Conservation (phyloP, 2,329 filamentous ascomycete genomes). For the Talaromyces sp. region DNA sequence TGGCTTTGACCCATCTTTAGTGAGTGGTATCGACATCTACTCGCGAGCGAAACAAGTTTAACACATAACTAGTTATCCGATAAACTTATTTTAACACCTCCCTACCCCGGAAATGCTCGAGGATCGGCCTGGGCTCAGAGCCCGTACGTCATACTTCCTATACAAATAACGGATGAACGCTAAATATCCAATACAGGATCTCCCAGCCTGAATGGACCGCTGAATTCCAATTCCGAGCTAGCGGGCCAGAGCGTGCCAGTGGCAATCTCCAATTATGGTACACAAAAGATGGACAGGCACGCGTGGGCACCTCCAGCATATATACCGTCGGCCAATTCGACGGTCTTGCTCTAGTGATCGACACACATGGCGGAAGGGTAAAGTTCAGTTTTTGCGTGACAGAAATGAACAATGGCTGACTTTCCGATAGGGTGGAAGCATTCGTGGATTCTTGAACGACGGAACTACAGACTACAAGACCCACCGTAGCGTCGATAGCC, state of each 20-base stretch:
- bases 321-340: conserved; percentile 87
- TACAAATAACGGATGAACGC: not conserved
- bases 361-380: conserved; percentile 74
- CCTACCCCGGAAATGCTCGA: conserved; percentile 80
- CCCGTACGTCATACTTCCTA: conserved; percentile 37
- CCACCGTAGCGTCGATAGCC: conserved; percentile 75
- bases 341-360: conserved; percentile 83
- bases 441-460: conserved; percentile 94
- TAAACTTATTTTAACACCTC: conserved; percentile 87
- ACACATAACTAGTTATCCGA: conserved; percentile 67
- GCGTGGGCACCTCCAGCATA: conserved; percentile 72
- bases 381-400: conserved; percentile 11
- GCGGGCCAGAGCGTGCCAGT: conserved; percentile 78
- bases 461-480: conserved; percentile 76
- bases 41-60: conserved; percentile 6
- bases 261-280: conserved; percentile 97
- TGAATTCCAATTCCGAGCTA: conserved; percentile 85
- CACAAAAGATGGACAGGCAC: conserved; percentile 66
- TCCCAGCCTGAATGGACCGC: conserved; percentile 71
- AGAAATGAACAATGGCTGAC: conserved; percentile 10
- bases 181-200: conserved; percentile 34
- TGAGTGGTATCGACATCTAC: conserved; percentile 26
- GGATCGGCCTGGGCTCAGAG: conserved; percentile 79
- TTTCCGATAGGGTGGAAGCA: conserved; percentile 64
- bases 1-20: conserved; percentile 58